A percentile compares a stretch with the other conserved stretches of the same genome.
These are phyloP conservation scores for Penicillium soppii DNA, from an alignment of 495 filamentous ascomycete genomes.

Conservation along the genomic window DNA sequence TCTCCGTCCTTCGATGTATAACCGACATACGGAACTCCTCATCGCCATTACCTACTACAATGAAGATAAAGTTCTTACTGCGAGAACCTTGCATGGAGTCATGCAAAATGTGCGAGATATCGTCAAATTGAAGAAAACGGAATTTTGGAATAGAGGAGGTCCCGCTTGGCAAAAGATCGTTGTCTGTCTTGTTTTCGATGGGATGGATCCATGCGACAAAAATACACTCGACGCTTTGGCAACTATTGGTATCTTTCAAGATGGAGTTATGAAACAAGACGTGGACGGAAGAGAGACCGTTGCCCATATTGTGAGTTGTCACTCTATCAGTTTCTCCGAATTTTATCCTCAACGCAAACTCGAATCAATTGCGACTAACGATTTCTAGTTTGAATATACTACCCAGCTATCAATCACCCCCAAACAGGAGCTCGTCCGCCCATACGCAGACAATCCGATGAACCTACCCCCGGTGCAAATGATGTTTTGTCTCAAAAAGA, in stretches of 20 bases:
- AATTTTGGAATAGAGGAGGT: conserved; percentile 98
- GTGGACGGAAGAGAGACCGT: conserved; percentile 94
- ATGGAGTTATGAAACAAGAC: conserved; percentile 97
- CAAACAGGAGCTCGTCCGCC: conserved; percentile 89
- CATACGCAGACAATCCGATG: conserved; percentile 71
- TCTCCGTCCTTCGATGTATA: conserved; percentile 98
- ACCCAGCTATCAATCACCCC: conserved; percentile 93
- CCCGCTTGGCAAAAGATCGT: conserved; percentile 99
- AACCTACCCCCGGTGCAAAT: conserved; percentile 92
- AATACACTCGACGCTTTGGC: conserved; percentile 90
- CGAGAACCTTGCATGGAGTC: conserved; percentile 90
- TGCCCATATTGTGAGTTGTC: conserved; percentile 72
- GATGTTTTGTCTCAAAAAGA: conserved; percentile 96
- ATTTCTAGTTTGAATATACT: conserved; percentile 82
- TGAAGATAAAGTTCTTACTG: conserved; percentile 91
- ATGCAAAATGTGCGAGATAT: conserved; percentile 99
- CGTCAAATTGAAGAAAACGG: conserved; percentile 93
- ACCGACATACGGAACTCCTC: conserved; percentile 92
- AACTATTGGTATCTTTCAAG: conserved; percentile 93
- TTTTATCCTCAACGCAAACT: not conserved
- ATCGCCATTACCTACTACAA: conserved; percentile 99
- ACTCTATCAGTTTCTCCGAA: not conserved
- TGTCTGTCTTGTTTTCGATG: conserved; percentile 92
- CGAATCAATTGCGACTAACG: not conserved
- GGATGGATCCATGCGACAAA: conserved; percentile 96